Percentiles rank a stretch among this genome's conserved stretches.
Conservation (phyloP, 1,284 basidiomycete species). For the Chalciporus sp. region DNA sequence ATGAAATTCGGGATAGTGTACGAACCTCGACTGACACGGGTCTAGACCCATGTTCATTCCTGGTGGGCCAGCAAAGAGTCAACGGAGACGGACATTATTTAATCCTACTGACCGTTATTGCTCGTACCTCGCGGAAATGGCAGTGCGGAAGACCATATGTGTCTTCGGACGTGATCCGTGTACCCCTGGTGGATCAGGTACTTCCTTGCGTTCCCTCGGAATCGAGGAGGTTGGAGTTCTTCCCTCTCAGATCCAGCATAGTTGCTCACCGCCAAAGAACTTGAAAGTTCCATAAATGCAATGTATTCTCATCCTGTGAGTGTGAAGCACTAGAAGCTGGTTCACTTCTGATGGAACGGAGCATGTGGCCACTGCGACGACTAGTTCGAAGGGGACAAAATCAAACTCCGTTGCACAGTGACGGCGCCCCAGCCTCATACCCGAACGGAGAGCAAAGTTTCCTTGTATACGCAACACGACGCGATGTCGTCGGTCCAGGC, state of each 20-base stretch:
- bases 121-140: background rate
- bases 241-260: background rate
- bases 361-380: too few relatives aligned
- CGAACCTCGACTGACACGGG: background rate
- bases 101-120: background rate
- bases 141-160: background rate
- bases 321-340: background rate
- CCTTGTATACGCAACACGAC: background rate
- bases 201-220: background rate
- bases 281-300: background rate
- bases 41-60: background rate
- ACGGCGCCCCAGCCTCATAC: background rate
- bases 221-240: background rate
- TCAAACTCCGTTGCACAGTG: background rate
- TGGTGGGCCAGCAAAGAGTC: background rate
- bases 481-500: background rate
- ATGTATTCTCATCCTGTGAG: background rate
- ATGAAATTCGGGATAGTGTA: constrained; percentile 5
- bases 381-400: background rate
- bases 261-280: background rate
- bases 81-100: background rate
- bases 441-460: background rate
- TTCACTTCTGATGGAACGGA: too few relatives aligned
- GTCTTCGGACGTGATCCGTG: background rate
- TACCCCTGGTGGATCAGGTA: background rate